Conservation (phyloP, 176 grass and related monocot genomes). For the Alloteropsis semialata region DNA sequence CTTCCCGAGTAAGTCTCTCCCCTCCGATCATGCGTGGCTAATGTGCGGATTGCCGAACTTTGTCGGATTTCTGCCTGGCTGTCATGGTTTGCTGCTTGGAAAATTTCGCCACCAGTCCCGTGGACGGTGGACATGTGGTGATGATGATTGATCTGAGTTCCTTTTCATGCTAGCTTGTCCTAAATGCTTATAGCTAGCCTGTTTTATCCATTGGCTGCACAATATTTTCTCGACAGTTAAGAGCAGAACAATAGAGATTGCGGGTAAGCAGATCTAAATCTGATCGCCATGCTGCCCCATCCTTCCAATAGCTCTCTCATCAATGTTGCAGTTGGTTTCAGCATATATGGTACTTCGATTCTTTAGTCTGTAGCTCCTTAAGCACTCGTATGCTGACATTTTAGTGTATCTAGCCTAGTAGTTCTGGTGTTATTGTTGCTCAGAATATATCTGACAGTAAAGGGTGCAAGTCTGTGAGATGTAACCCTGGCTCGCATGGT, state of each 20-base stretch:
- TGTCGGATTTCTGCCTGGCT: background rate
- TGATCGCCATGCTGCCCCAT: background rate
- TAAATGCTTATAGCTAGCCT: background rate
- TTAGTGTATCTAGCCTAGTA: too few relatives aligned
- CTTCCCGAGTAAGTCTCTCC: constrained; percentile 61
- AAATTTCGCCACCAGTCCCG: background rate
- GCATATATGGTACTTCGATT: background rate
- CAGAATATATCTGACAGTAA: background rate
- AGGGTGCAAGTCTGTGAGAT: background rate
- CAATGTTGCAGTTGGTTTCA: background rate
- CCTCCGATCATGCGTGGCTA: background rate
- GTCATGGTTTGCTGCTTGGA: background rate
- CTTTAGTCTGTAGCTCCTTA: background rate
- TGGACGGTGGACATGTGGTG: background rate
- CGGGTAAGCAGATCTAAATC: background rate
- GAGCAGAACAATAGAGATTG: background rate
- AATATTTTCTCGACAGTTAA: too few relatives aligned
- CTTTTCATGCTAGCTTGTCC: background rate
- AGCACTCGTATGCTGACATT: background rate
- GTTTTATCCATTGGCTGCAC: too few relatives aligned
- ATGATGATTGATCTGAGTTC: background rate
- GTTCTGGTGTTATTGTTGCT: background rate
- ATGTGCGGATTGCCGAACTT: background rate
- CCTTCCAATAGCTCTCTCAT: background rate
- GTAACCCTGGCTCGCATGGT: background rate